Conservation (phyloP, 2,329 filamentous ascomycete species). For the Aspergillus ochraceus region DNA sequence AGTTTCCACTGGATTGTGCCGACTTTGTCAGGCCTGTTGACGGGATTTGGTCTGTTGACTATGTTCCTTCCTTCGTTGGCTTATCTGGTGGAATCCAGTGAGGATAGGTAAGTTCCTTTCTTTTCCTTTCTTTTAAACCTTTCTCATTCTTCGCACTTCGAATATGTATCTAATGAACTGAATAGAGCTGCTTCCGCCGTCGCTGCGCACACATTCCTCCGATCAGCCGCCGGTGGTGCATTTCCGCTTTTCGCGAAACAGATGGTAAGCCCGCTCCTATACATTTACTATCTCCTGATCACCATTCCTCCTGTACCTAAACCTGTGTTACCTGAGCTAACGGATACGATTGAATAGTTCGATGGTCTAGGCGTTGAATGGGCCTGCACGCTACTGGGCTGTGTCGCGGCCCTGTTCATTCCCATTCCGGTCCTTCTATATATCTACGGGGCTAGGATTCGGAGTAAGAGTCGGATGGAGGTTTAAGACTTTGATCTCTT, state of each 20-base stretch:
- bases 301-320: neutral
- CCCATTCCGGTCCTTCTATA: conserved; percentile 28
- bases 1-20: conserved; percentile 43
- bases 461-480: conserved; percentile 7
- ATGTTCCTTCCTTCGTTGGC: conserved; percentile 51
- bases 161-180: neutral
- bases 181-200: conserved; percentile 50
- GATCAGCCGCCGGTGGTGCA: conserved; percentile 41
- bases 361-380: conserved; percentile 31
- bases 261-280: conserved; percentile 10
- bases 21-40: conserved; percentile 42
- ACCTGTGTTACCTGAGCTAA: neutral
- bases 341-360: conserved; percentile 20
- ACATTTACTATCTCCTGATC: neutral
- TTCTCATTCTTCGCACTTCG: conserved; percentile 14
- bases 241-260: conserved; percentile 31
- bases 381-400: conserved; percentile 32
- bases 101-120: neutral
- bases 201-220: conserved; percentile 52
- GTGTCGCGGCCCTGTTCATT: conserved; percentile 25
- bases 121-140: no score
- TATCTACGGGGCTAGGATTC: conserved; percentile 11
- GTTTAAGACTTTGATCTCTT: neutral
- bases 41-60: conserved; percentile 50
- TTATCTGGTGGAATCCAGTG: conserved; percentile 41